Conservation (phyloP, 2,329 filamentous ascomycete species). For the Aspergillus jensenii region DNA sequence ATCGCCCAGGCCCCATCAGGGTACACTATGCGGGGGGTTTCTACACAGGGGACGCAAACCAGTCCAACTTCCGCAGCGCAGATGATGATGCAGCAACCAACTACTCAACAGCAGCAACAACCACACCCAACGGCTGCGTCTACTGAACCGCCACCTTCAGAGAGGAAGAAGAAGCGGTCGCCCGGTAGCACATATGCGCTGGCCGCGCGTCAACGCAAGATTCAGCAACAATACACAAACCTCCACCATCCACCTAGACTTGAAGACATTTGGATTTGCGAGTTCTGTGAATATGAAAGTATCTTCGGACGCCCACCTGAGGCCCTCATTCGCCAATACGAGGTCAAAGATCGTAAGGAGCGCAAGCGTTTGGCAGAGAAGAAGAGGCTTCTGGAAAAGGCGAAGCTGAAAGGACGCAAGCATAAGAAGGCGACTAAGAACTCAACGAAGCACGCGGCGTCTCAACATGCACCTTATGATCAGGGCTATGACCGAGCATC, state of each 20-base stretch:
- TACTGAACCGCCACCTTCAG: constrained; percentile 48
- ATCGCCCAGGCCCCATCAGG: constrained; percentile 31
- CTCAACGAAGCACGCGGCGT: constrained; percentile 48
- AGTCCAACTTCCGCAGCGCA: constrained; percentile 49
- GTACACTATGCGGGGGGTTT: constrained; percentile 41
- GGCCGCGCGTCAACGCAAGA: constrained; percentile 74
- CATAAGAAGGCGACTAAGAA: constrained; percentile 78
- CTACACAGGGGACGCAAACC: constrained; percentile 58
- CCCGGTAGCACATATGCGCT: constrained; percentile 69
- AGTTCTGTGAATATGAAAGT: constrained; percentile 96
- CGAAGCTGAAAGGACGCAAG: constrained; percentile 89
- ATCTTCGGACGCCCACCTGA: constrained; percentile 88
- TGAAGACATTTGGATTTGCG: constrained; percentile 90
- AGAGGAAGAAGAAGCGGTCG: constrained; percentile 65
- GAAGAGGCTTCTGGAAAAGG: constrained; percentile 80
- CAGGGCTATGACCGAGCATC: constrained; percentile 43
- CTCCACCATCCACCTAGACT: constrained; percentile 67
- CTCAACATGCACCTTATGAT: constrained; percentile 36
- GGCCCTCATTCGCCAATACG: constrained; percentile 85
- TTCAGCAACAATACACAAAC: constrained; percentile 75
- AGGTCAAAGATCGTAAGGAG: constrained; percentile 86
- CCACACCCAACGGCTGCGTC: constrained; percentile 31
- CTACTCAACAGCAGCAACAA: constrained; percentile 17
- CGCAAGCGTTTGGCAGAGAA: constrained; percentile 85
- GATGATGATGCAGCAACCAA: constrained; percentile 36